Base-by-base conservation (phyloP, 768 basidiomycete species). In the Guyanaporus albipodus region DNA sequence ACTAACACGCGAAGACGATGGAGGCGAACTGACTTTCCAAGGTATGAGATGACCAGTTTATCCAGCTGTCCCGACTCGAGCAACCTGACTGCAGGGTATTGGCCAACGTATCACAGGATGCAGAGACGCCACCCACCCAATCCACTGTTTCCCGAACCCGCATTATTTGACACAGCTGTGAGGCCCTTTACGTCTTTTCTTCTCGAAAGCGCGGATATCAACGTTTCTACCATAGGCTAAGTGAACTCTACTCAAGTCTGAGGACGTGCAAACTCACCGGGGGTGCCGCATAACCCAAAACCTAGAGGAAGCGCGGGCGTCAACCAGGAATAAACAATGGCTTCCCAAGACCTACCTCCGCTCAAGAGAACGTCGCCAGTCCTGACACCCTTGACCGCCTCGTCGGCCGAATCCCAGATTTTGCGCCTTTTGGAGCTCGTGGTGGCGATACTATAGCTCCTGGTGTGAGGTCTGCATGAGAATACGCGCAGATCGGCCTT, bases 231-330 rank as follows among this genome's bases (percentile, higher is more conserved):
- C 26, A 22, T 17, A 17, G 17, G 8, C 19, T 21, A 11, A 14
- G 37, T 51, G 15, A 59, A 28, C 7, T 26, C 23, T 34, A 23
- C 33, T 29, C 29, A 6, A 23, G 21, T 29, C n/a, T 14, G 26
- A 39, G 41, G 22, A 38, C 27, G 21, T 21, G 19, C 15, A 34
- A 34, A 15, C 67, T 29, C 36, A 85, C 87, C 85, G 58, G 90
- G 90, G 40, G 90, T 87, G 28, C 91, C 90, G 58, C 87, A 87
- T 34, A 88, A 69, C 27, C 92, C 91, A 61, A 95, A 95, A n/a
- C 91, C 89, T 90, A 54, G 35, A 46, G 42, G 4, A 27, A 10
- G 19, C 33, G 11, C 31, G 3, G 7, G 29, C 37, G 8, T 52
- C 15, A 19, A 43, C 23, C 6, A 34, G 3, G 15, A 9, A 12